Evolutionary conservation across 257 asterid species (phyloP).

Genomic region (Ajuga chamaepitys): DNA sequence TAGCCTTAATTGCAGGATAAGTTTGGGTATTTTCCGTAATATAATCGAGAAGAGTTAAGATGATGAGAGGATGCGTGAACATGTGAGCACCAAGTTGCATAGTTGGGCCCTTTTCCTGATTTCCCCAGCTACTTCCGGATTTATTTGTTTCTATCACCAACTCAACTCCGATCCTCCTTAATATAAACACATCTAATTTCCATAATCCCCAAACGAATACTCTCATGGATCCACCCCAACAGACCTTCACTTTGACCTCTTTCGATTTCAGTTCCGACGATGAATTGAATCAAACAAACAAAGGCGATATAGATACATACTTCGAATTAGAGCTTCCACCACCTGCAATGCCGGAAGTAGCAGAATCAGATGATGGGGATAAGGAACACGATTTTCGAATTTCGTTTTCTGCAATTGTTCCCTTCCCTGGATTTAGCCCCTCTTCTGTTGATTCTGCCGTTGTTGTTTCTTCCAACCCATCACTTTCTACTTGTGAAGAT

Average conservation of each 20-base stretch:
- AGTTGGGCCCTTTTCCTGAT: neutral
- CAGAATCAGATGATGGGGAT: neutral
- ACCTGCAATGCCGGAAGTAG: neutral
- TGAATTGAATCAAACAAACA: neutral
- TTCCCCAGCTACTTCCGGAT: neutral
- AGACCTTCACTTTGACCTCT: neutral
- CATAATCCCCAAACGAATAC: neutral
- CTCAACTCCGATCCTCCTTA: too few relatives aligned
- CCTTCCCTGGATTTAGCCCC: conserved; percentile 14
- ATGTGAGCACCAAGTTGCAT: neutral
- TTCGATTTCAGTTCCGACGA: conserved; percentile 1
- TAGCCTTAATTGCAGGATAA: too few relatives aligned
- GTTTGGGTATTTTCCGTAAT: too few relatives aligned
- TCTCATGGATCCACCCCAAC: conserved; percentile 4
- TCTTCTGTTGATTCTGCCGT: neutral
- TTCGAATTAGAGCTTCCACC: conserved; percentile 9
- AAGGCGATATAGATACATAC: conserved; percentile 1
- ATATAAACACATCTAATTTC: neutral
- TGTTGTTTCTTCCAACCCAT: neutral
- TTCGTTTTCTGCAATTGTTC: conserved; percentile 4
- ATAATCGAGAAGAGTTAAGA: neutral
- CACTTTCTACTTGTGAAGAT: neutral
- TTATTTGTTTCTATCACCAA: neutral
- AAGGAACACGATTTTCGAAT: conserved; percentile 8
- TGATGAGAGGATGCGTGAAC: neutral